Percentiles rank a stretch among this genome's conserved stretches.
Conservation (phyloP, 225 moss, liverwort and hornwort genomes). For the Pseudoscleropodium purum region DNA sequence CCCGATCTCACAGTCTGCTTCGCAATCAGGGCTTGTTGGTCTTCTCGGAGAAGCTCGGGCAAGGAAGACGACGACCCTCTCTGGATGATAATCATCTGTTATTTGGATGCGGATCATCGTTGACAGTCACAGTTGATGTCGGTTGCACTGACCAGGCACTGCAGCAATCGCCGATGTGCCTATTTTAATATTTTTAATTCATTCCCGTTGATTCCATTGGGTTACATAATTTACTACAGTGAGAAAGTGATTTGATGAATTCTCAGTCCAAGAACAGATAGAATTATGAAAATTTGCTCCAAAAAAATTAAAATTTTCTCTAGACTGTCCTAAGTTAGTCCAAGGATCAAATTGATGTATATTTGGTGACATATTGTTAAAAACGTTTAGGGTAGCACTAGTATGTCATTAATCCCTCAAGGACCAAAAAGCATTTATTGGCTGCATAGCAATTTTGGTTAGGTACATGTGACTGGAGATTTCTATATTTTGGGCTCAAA, state of each 20-base stretch:
- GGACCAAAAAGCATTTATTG: too few species aligned
- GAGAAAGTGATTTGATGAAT: not conserved
- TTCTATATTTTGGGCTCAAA: too few species aligned
- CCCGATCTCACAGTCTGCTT: not conserved
- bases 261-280: fast-evolving
- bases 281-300: not conserved
- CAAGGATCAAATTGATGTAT: fast-evolving
- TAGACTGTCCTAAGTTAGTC: not conserved
- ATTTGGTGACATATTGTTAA: fast-evolving
- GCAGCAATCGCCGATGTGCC: not conserved
- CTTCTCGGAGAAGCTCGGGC: not conserved
- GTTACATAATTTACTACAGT: not conserved
- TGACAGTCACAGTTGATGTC: not conserved
- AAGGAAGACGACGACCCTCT: not conserved
- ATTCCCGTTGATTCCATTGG: too few species aligned
- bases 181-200: not conserved
- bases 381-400: fast-evolving
- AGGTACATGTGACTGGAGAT: too few species aligned
- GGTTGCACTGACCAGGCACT: not conserved
- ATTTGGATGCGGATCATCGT: not conserved
- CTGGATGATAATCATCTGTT: not conserved
- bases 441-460: too few species aligned
- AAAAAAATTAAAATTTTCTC: not conserved
- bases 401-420: not conserved
- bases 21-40: not conserved